Base-by-base conservation (phyloP, 2,329 filamentous ascomycete genomes). In the Trichophyton equinum region DNA sequence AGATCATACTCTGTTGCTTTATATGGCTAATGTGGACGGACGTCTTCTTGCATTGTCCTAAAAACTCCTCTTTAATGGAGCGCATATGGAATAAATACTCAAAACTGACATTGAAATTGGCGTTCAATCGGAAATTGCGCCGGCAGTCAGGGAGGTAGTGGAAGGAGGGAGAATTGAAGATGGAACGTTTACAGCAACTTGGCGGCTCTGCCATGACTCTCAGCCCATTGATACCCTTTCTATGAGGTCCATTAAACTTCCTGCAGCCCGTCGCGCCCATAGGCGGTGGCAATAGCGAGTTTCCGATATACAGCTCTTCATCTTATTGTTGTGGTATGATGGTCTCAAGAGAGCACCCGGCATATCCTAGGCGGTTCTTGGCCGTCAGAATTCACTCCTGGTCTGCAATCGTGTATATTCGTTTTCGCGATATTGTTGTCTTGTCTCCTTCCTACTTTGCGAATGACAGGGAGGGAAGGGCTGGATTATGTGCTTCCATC, bases 171-270 rank as follows among this genome's bases (percentile, higher is more conserved):
- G 9, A 15, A 47, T 27, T 22, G 22, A 51, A 25, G 22, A 13
- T 15, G 4, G 22, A 22, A 15, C 20, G 11, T 30, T 55, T 27
- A 55, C 27, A n/a, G 11, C 30, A 33, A 55, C 51, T 55, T 55
- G 51, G 51, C 51, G 30, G 11, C 30, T n/a, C 25, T n/a, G 20
- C 49, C 49, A 53, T 55, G 51, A 18, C 13, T 33, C 30, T 55
- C 51, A 36, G 27, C 51, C 51, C 51, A 38, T 55, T 36, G 51
- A 55, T 55, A 55, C n/a, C 51, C 51, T 18, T 55, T 55, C 25
- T n/a, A n/a, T 36, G 13, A 33, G 33, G 33, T 3, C 9, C 15
- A 33, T 55, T 55, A 33, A 55, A 55, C 51, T 55, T 55, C 51
- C 51, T 27, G 15, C 27, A 18, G 51, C 8, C 51, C 3, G 8